Evolutionary conservation across 2,329 filamentous ascomycete genomes (phyloP).

Genomic region (Cladosporium colombiae): DNA sequence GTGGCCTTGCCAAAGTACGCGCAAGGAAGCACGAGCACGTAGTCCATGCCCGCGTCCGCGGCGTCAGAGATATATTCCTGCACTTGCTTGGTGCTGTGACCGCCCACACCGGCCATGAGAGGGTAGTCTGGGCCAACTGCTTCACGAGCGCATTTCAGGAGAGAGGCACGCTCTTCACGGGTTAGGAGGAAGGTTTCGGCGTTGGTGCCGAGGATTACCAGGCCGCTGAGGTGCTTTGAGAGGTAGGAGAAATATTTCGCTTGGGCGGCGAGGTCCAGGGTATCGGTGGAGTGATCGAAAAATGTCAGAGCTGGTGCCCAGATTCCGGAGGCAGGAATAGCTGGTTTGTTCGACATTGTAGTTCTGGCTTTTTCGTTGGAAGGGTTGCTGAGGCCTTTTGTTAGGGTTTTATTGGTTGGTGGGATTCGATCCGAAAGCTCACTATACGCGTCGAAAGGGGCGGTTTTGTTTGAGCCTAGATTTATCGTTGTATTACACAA

Average conservation of each 20-base stretch:
- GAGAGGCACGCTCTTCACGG: conserved; percentile 42
- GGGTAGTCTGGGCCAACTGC: conserved; percentile 46
- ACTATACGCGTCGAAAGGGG: background rate
- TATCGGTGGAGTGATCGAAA: conserved; percentile 43
- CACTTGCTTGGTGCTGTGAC: conserved; percentile 47
- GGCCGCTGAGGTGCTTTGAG: conserved; percentile 45
- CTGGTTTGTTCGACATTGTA: conserved; percentile 14
- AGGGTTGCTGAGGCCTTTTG: background rate
- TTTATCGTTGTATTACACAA: background rate
- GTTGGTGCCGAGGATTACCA: conserved; percentile 51
- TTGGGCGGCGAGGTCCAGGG: conserved; percentile 45
- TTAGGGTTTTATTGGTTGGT: background rate
- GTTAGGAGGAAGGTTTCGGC: conserved; percentile 51
- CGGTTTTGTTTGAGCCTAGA: background rate
- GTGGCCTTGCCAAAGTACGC: conserved; percentile 49
- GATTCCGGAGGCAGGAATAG: conserved; percentile 54
- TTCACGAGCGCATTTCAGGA: conserved; percentile 44
- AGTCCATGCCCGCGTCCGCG: conserved; percentile 44
- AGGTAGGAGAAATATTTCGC: conserved; percentile 49
- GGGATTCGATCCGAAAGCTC: background rate
- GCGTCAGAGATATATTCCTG: conserved; percentile 48
- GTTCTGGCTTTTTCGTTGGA: background rate
- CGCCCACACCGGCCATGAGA: conserved; percentile 47
- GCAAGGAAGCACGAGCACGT: conserved; percentile 46
- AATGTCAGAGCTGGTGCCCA: conserved; percentile 49